phyloP scores from a whole-genome alignment of 169 alveolate genomes.

The Eimeria brunetti region DNA sequence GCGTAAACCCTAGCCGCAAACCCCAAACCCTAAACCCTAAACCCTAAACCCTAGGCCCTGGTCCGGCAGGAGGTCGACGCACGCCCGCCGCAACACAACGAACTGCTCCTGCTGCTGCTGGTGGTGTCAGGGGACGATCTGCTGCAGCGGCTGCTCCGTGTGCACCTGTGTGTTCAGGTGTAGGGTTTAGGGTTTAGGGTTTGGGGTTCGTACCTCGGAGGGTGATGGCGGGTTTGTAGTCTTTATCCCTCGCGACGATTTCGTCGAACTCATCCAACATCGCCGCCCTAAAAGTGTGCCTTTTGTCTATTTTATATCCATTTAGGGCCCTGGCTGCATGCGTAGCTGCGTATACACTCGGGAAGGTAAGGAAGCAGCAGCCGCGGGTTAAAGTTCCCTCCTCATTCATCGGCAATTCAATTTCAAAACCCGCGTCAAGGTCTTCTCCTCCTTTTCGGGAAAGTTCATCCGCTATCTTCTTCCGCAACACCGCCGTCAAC shows the following conservation, averaged over 20 bases:
- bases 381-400: conserved; percentile 86
- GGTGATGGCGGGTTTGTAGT: conserved; percentile 88
- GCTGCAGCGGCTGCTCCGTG: too few species aligned
- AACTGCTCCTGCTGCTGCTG: neutral
- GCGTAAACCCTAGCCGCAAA: conserved; percentile 87
- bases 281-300: conserved; percentile 86
- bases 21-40: conserved; percentile 3
- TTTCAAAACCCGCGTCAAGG: conserved; percentile 20
- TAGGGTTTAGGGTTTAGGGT: conserved; percentile 47
- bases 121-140: neutral
- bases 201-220: conserved; percentile 66
- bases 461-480: conserved; percentile 72
- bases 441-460: conserved; percentile 63
- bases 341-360: conserved; percentile 87
- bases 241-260: conserved; percentile 85
- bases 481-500: conserved; percentile 63
- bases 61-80: neutral
- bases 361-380: conserved; percentile 88
- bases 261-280: conserved; percentile 88
- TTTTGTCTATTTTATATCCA: conserved; percentile 84
- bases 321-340: conserved; percentile 84
- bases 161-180: too few species aligned
- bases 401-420: conserved; percentile 1
- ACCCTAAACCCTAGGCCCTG: conserved; percentile 20
- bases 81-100: too few species aligned